These are phyloP conservation scores for Darksidea phi DNA, from an alignment of 495 filamentous ascomycete species.

Conservation along the genomic window DNA sequence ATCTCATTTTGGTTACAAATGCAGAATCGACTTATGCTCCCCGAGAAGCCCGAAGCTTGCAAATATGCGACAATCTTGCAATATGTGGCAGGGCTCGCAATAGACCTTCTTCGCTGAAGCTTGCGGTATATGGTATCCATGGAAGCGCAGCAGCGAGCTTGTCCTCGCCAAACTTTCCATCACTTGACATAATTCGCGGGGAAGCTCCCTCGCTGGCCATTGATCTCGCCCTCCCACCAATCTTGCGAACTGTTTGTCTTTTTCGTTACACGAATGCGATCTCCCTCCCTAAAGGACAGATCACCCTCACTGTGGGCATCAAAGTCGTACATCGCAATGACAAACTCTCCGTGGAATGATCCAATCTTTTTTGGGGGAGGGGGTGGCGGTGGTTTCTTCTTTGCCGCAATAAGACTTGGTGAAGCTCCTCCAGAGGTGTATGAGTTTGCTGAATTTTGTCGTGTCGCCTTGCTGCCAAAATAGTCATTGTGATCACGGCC, in stretches of 20 bases:
- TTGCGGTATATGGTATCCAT: no score
- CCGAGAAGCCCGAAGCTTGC: no score
- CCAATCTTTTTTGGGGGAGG: conserved; percentile 63
- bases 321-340: conserved; percentile 81
- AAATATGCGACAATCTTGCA: no score
- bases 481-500: conserved; percentile 30
- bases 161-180: not conserved
- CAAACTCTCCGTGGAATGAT: conserved; percentile 57
- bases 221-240: conserved; percentile 92
- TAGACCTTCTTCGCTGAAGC: no score
- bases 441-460: conserved; percentile 20
- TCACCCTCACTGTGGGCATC: conserved; percentile 70
- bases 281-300: conserved; percentile 78
- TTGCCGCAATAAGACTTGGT: conserved; percentile 45
- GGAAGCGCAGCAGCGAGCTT: not conserved
- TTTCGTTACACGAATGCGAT: conserved; percentile 77
- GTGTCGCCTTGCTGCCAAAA: conserved; percentile 23
- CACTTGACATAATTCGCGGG: conserved; percentile 75
- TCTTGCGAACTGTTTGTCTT: conserved; percentile 85
- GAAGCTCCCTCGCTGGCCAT: conserved; percentile 73
- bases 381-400: conserved; percentile 67
- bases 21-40: no score
- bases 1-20: not conserved
- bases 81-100: no score
- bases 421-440: conserved; percentile 28